Base-by-base conservation (phyloP, 2,329 filamentous ascomycete genomes). In the Fusarium sp. region DNA sequence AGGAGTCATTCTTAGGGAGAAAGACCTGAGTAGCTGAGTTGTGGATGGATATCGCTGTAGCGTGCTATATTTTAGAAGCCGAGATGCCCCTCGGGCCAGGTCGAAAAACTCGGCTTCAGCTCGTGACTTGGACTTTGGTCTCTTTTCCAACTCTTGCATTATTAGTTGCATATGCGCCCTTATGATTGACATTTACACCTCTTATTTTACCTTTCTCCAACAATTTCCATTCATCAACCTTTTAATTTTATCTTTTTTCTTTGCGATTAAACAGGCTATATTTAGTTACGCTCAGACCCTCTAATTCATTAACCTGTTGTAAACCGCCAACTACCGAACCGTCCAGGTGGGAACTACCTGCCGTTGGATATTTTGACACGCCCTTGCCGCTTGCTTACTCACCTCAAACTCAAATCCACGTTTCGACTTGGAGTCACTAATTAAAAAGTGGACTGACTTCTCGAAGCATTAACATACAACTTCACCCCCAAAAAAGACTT, bases 391-490 rank as follows among this genome's bases (percentile, higher is more conserved):
- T 27, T 54, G 59, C 56, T 62, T 62, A 62, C 58, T 62, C 51
- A 62, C 44, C 48, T 60, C 56, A 62, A 61, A 45, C 55, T 45
- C 41, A 59, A 61, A 54, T 50, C 45, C 56, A 59, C 35, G 35
- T 30, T 62, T 47, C 43, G 61, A 54, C 56, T 33, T 64, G 20
- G 33, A 37, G 32, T 25, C 41, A 65, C 56, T 55, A 66, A 67
- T 62, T 55, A 66, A 67, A 54, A 62, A 62, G 63, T 62, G 63
- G 56, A 47, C 59, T 39, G 22, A 63, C 45, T 46, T 37, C 19
- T 43, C 43, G 41, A 30, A 47, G 51, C 54, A 55, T 48, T 10
- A 62, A 62, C 58, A 55, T 56, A 37, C 49, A 43, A 54, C 37
- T 30, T 30, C 10, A 30, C 27, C 9, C 27, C 9, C 13, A 37